These are phyloP conservation scores for Podila clonocystis DNA, from an alignment of 192 early-diverging fungal genomes.

Conservation along the genomic window DNA sequence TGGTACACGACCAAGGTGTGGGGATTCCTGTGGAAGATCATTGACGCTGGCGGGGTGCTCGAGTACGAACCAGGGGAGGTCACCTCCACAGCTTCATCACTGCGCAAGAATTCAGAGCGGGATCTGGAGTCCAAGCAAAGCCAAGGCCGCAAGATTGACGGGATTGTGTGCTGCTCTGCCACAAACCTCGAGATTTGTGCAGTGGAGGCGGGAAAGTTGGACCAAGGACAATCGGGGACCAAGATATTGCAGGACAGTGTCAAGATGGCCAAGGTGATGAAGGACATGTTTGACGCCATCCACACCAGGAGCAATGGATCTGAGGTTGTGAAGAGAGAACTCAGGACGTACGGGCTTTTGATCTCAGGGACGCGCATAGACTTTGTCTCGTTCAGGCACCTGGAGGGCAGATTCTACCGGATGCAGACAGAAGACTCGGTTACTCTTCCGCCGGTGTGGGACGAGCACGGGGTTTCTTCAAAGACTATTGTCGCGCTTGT, in stretches of 20 bases:
- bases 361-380: constrained; percentile 2
- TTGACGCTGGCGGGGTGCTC: neutral
- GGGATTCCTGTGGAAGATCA: neutral
- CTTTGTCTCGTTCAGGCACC: neutral
- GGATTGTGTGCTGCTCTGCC: neutral
- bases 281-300: constrained; percentile 17
- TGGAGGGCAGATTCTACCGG: neutral
- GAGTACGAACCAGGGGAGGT: constrained; percentile 8
- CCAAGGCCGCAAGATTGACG: constrained; percentile 7
- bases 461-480: neutral
- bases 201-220: neutral
- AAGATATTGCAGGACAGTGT: constrained; percentile 1
- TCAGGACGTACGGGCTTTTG: constrained; percentile 1
- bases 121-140: neutral
- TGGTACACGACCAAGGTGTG: constrained; percentile 1
- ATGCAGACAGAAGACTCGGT: neutral
- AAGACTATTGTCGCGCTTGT: too few relatives aligned
- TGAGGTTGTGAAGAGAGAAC: neutral
- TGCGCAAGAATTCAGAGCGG: neutral
- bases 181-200: constrained; percentile 7
- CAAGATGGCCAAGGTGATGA: constrained; percentile 8
- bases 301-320: neutral
- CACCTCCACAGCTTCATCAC: neutral
- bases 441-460: neutral
- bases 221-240: neutral